A percentile compares a stretch with the other conserved stretches of the same genome.
These are phyloP conservation scores for Cystobasidium ongulense DNA, from an alignment of 768 basidiomycete species.

Conservation along the genomic window DNA sequence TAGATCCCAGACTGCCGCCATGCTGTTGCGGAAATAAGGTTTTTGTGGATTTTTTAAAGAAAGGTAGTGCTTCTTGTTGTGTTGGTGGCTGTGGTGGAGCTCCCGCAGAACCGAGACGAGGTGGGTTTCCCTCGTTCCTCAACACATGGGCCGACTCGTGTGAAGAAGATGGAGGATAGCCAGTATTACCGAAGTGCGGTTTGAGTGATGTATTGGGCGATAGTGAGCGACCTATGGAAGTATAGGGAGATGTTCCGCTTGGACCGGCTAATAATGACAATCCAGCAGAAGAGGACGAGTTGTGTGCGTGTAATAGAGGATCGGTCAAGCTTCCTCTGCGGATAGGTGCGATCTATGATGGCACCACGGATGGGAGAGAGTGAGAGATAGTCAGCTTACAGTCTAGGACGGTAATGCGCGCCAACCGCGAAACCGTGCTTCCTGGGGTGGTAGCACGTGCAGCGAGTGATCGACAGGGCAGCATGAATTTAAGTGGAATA, in stretches of 20 bases:
- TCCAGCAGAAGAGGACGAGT: neutral
- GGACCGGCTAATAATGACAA: neutral
- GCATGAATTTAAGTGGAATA: neutral
- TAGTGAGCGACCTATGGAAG: neutral
- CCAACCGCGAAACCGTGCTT: no score
- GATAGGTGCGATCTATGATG: conserved; percentile 3
- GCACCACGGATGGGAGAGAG: neutral
- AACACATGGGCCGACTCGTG: no score
- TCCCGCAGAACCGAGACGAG: no score
- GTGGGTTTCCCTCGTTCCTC: no score
- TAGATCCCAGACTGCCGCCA: neutral
- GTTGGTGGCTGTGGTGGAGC: neutral
- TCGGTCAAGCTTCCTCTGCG: conserved; percentile 26
- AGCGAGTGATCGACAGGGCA: neutral
- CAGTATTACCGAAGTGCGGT: neutral
- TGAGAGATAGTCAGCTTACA: no score
- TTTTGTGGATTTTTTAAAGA: neutral
- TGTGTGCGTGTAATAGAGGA: conserved; percentile 19
- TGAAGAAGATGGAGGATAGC: neutral
- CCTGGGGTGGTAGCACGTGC: no score
- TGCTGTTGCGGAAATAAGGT: neutral
- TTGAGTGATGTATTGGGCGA: neutral
- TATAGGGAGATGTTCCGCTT: neutral
- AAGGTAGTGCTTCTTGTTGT: neutral
- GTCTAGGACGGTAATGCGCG: no score